A percentile compares a stretch with the other conserved stretches of the same genome.
Conservation (phyloP, 2,329 filamentous ascomycete species). For the Aspergillus hiratsukae region DNA sequence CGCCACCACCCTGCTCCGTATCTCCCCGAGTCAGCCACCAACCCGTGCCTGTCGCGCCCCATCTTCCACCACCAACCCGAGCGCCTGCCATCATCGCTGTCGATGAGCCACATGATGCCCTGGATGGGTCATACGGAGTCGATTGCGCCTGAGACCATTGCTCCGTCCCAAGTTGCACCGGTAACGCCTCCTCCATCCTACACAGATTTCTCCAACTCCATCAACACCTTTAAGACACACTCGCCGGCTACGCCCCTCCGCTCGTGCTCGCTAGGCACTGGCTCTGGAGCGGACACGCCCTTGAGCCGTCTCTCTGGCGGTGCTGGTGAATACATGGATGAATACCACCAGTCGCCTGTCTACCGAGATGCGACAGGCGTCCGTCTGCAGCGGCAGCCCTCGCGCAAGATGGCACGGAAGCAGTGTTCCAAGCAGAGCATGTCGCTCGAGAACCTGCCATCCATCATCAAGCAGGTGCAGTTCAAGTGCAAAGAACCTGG, state of each 20-base stretch:
- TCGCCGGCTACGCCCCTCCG: conserved; percentile 35
- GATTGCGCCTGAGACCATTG: conserved; percentile 34
- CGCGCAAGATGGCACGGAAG: conserved; percentile 28
- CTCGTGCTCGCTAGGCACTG: conserved; percentile 32
- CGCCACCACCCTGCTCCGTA: conserved; percentile 29
- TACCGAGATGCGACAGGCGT: conserved; percentile 26
- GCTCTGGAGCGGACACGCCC: conserved; percentile 32
- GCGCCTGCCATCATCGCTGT: conserved; percentile 30
- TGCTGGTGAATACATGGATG: conserved; percentile 31
- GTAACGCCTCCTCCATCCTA: conserved; percentile 37
- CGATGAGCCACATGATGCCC: conserved; percentile 34
- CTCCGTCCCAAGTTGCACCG: conserved; percentile 31
- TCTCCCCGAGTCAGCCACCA: conserved; percentile 36
- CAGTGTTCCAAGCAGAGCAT: conserved; percentile 33
- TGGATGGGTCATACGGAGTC: conserved; percentile 34
- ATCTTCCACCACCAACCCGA: conserved; percentile 38
- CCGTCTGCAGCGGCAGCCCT: conserved; percentile 28
- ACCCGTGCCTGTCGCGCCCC: conserved; percentile 35
- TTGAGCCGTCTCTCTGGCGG: conserved; percentile 33
- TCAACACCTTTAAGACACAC: conserved; percentile 32
- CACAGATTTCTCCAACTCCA: conserved; percentile 32
- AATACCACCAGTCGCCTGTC: conserved; percentile 30
- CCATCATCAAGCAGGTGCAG: conserved; percentile 39
- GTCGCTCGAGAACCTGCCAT: conserved; percentile 33
- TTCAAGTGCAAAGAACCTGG: conserved; percentile 41